Evolutionary conservation across 1,139 yeast genomes (phyloP).

Genomic region (Blastobotrys buckinghamii): DNA sequence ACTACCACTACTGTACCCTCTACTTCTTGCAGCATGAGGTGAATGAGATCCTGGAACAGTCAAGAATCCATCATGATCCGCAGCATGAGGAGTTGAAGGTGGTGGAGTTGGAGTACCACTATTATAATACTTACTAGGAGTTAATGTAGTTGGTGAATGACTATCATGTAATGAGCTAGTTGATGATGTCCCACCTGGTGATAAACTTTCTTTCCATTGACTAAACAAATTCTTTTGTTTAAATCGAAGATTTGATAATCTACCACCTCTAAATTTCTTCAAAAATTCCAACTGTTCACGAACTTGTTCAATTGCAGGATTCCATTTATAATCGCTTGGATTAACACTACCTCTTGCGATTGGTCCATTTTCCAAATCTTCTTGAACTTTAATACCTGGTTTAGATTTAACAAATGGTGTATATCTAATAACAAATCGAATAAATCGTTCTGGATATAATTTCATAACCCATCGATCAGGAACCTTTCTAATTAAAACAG

Average conservation of each 20-base stretch:
- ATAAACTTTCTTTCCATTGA: constrained; percentile 26
- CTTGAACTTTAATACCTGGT: constrained; percentile 20
- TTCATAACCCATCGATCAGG: constrained; percentile 76
- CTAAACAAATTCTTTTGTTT: constrained; percentile 27
- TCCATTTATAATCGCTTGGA: constrained; percentile 31
- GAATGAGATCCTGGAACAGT: constrained; percentile 23
- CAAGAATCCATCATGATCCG: constrained; percentile 19
- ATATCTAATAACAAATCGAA: constrained; percentile 38
- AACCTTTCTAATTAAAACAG: constrained; percentile 63
- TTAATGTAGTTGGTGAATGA: constrained; percentile 8
- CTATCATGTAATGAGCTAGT: constrained; percentile 6
- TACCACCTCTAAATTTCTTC: constrained; percentile 38
- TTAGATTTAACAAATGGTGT: constrained; percentile 36
- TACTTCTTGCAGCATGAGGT: constrained; percentile 11
- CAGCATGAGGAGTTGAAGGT: constrained; percentile 4
- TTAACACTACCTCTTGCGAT: constrained; percentile 18
- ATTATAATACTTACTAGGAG: not conserved
- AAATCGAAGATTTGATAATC: constrained; percentile 33
- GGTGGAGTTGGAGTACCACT: constrained; percentile 9
- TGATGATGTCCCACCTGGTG: constrained; percentile 13
- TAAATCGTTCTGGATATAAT: constrained; percentile 59
- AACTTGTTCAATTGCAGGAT: constrained; percentile 38
- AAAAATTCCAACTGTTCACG: constrained; percentile 35
- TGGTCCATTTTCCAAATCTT: constrained; percentile 23
- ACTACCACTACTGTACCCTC: constrained; percentile 23